Conservation (phyloP, 1,284 basidiomycete genomes). For the Cutaneotrichosporon spelunceum region DNA sequence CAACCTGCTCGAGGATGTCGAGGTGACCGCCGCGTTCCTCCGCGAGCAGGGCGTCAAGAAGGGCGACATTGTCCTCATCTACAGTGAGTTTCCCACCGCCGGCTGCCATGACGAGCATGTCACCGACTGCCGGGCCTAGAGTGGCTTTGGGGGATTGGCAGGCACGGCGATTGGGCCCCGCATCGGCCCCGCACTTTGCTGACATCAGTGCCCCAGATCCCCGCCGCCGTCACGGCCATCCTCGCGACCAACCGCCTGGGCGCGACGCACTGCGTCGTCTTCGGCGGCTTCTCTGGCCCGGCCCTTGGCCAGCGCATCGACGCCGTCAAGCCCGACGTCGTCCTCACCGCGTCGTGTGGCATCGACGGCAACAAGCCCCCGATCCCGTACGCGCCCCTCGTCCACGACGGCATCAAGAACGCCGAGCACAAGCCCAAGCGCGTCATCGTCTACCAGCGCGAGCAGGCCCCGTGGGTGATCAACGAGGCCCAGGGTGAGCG, state of each 20-base stretch:
- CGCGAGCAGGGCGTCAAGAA: slow-evolving; percentile 82
- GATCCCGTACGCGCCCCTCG: slow-evolving; percentile 20
- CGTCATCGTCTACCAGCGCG: slow-evolving; percentile 86
- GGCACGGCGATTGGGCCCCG: background rate
- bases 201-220: slow-evolving; percentile 58
- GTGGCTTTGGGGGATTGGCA: background rate
- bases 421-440: slow-evolving; percentile 49
- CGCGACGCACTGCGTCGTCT: slow-evolving; percentile 93
- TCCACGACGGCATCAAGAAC: slow-evolving; percentile 17
- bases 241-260: slow-evolving; percentile 92
- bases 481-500: slow-evolving; percentile 18
- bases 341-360: slow-evolving; percentile 77
- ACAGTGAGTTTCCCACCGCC: slow-evolving; percentile 17
- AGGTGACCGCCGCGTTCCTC: slow-evolving; percentile 81
- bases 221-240: slow-evolving; percentile 54
- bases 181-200: slow-evolving; percentile 4
- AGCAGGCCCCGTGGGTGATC: slow-evolving; percentile 16
- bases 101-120: background rate
- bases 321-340: slow-evolving; percentile 78
- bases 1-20: slow-evolving; percentile 82
- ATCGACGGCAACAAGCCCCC: slow-evolving; percentile 28
- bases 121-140: background rate
- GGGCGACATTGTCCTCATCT: slow-evolving; percentile 71
- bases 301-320: slow-evolving; percentile 84
- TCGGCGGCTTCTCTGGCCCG: slow-evolving; percentile 94